phyloP scores from a whole-genome alignment of 768 basidiomycete genomes.

The Rhizopogon rudus region DNA sequence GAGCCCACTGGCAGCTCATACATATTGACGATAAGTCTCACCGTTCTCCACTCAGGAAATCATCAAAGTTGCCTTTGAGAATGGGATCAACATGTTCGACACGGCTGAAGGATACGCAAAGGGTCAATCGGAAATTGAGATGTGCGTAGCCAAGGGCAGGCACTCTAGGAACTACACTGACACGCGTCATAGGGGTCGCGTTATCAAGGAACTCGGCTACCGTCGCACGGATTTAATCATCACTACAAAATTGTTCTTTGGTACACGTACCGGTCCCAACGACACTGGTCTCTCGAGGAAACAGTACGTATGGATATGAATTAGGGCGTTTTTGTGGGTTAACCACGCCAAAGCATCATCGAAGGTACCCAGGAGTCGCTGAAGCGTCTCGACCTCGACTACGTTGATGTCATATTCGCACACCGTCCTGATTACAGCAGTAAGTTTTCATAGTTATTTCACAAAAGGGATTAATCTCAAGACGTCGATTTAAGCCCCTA shows the following conservation, averaged over 20 bases:
- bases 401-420: slow-evolving; percentile 46
- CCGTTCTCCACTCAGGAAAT: slow-evolving; percentile 33
- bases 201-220: slow-evolving; percentile 49
- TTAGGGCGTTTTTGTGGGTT: neutral
- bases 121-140: slow-evolving; percentile 50
- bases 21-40: neutral
- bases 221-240: slow-evolving; percentile 46
- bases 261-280: slow-evolving; percentile 43
- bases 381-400: slow-evolving; percentile 46
- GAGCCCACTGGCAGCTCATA: too few species aligned
- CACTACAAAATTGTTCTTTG: slow-evolving; percentile 57
- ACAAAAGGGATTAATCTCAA: neutral
- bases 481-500: slow-evolving; percentile 23
- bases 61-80: slow-evolving; percentile 49
- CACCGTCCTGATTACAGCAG: slow-evolving; percentile 42
- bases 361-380: slow-evolving; percentile 51
- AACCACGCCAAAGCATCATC: slow-evolving; percentile 33
- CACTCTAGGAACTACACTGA: neutral
- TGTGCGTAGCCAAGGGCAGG: slow-evolving; percentile 26
- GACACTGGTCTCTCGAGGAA: slow-evolving; percentile 31
- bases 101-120: slow-evolving; percentile 40
- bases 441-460: slow-evolving; percentile 9
- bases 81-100: slow-evolving; percentile 48
- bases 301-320: slow-evolving; percentile 14
- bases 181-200: slow-evolving; percentile 35